Conservation (phyloP, 2,329 filamentous ascomycete genomes). For the Cytospora schulzeri region DNA sequence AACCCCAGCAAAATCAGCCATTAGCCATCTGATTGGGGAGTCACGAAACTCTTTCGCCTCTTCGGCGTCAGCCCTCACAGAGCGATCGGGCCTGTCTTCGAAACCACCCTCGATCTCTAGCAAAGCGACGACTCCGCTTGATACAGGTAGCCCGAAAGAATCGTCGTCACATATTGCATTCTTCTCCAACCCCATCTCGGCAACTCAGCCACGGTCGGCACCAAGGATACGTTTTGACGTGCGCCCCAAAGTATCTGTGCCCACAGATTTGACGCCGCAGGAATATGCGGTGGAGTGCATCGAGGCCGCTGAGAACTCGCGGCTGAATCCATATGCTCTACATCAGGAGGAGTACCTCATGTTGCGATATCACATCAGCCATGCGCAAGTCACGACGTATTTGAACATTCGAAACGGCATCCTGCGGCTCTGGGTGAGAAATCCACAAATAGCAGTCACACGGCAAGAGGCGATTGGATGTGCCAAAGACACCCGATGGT, state of each 20-base stretch:
- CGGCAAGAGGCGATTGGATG: constrained; percentile 88
- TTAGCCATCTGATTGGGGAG: constrained; percentile 26
- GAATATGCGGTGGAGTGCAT: constrained; percentile 93
- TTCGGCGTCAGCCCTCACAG: constrained; percentile 55
- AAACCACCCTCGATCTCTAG: constrained; percentile 58
- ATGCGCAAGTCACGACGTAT: constrained; percentile 90
- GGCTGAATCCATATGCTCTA: constrained; percentile 85
- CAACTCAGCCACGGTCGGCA: constrained; percentile 33
- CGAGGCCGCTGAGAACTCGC: constrained; percentile 82
- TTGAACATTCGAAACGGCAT: constrained; percentile 96
- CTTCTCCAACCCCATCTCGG: constrained; percentile 27
- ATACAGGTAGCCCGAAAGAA: constrained; percentile 44
- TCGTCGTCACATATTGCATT: constrained; percentile 28
- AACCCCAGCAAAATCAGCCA: constrained; percentile 24
- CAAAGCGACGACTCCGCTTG: constrained; percentile 64
- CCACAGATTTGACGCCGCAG: constrained; percentile 67
- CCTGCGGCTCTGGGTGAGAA: constrained; percentile 83
- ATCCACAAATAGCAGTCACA: constrained; percentile 80
- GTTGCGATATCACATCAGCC: constrained; percentile 79
- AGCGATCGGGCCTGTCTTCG: constrained; percentile 59
- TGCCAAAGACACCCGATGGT: constrained; percentile 84
- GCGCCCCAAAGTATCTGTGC: constrained; percentile 81
- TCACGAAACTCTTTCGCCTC: constrained; percentile 50
- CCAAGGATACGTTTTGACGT: constrained; percentile 56
- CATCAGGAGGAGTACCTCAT: constrained; percentile 83